phyloP scores from a whole-genome alignment of 108 stramenopile genomes.

The Skeletonema costatum region DNA sequence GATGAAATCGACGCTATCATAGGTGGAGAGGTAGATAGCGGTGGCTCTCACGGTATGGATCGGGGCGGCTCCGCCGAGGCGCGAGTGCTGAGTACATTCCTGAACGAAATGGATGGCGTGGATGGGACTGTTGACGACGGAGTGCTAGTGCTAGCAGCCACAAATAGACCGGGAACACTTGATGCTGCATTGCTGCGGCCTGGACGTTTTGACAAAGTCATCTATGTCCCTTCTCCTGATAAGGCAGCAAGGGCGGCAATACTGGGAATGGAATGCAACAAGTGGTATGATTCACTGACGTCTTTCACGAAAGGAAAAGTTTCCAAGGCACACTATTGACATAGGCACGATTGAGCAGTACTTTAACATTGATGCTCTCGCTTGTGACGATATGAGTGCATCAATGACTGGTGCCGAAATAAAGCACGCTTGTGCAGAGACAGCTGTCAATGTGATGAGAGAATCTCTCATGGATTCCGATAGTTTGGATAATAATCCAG shows the following conservation, averaged over 20 bases:
- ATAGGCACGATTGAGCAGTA: neutral
- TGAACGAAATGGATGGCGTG: conserved; percentile 99
- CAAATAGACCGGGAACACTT: conserved; percentile 90
- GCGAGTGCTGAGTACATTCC: conserved; percentile 91
- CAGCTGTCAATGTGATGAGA: conserved; percentile 60
- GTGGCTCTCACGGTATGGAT: conserved; percentile 59
- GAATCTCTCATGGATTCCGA: conserved; percentile 15
- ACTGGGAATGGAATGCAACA: conserved; percentile 74
- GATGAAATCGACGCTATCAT: conserved; percentile 99
- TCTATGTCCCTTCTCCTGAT: conserved; percentile 96
- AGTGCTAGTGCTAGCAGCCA: conserved; percentile 94
- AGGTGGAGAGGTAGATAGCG: conserved; percentile 29
- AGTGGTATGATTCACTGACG: conserved; percentile 40
- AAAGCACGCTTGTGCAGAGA: conserved; percentile 77
- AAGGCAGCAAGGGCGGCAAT: conserved; percentile 83
- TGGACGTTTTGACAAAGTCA: conserved; percentile 89
- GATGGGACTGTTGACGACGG: conserved; percentile 78
- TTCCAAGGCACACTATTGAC: neutral
- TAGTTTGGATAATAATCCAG: neutral
- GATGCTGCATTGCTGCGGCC: conserved; percentile 96
- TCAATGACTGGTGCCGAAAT: conserved; percentile 89
- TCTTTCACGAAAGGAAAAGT: neutral
- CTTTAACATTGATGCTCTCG: conserved; percentile 55
- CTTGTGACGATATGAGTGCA: conserved; percentile 59
- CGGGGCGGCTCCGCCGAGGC: conserved; percentile 84